A percentile compares a stretch with the other conserved stretches of the same genome.
phyloP scores from a whole-genome alignment of 164 flowering plant genomes.

The Berberis thunbergii region DNA sequence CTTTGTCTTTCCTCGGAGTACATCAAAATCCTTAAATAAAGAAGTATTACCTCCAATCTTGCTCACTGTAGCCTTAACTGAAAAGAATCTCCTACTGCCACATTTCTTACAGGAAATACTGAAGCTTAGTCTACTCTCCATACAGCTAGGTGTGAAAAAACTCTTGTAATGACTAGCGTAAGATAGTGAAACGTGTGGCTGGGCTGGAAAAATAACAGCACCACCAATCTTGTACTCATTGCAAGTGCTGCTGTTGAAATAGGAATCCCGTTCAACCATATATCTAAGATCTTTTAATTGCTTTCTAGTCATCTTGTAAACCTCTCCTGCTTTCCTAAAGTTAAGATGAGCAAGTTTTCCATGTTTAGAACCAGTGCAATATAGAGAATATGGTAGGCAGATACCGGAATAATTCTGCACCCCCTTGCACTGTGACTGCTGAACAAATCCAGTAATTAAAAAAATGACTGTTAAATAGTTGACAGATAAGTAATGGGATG shows the following conservation, averaged over 20 bases:
- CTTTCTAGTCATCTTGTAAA: not conserved
- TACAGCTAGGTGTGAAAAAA: slow-evolving; percentile 9
- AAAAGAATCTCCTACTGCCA: slow-evolving; percentile 12
- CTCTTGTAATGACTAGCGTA: slow-evolving; percentile 9
- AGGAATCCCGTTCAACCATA: slow-evolving; percentile 10
- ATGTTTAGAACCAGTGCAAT: slow-evolving; percentile 10
- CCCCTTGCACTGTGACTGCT: slow-evolving; percentile 36
- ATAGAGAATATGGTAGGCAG: slow-evolving; percentile 13
- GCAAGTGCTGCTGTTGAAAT: slow-evolving; percentile 7
- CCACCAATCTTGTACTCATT: slow-evolving; percentile 7
- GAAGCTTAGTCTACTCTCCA: slow-evolving; percentile 6
- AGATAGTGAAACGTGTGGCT: slow-evolving; percentile 14
- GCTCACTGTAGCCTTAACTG: slow-evolving; percentile 6
- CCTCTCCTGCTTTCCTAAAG: slow-evolving; percentile 15
- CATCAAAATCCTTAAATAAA: slow-evolving; percentile 10
- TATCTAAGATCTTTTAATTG: slow-evolving; percentile 16
- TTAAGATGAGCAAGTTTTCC: slow-evolving; percentile 18
- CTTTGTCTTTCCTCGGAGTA: slow-evolving; percentile 23
- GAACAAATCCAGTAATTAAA: not conserved
- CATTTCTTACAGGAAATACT: slow-evolving; percentile 21
- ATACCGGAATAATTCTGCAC: slow-evolving; percentile 17
- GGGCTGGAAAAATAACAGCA: slow-evolving; percentile 5
- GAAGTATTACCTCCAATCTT: slow-evolving; percentile 8
- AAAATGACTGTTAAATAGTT: not conserved
- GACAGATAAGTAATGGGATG: not conserved